Evolutionary conservation across 2,329 filamentous ascomycete species (phyloP).

Genomic region (Scedosporium boydii): DNA sequence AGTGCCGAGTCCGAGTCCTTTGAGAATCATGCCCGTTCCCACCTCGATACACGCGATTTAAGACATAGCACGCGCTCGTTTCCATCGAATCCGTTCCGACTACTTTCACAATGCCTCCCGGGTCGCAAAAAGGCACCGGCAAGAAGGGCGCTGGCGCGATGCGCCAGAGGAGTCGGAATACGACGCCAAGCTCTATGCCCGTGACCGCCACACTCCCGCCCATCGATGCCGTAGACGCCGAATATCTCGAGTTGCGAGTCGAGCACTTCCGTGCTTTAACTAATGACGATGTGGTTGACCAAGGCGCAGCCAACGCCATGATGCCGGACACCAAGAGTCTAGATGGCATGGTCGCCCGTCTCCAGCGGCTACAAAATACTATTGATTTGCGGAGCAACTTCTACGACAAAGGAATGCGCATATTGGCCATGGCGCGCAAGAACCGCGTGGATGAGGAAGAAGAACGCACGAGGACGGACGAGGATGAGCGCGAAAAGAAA

Average conservation of each 20-base stretch:
- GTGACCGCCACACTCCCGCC: conserved; percentile 41
- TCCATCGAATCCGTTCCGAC: neutral
- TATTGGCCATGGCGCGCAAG: conserved; percentile 57
- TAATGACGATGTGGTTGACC: conserved; percentile 62
- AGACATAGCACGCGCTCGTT: neutral
- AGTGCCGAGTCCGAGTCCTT: too few relatives aligned
- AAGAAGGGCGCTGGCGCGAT: conserved; percentile 55
- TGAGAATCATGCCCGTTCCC: too few relatives aligned
- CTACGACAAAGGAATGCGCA: conserved; percentile 65
- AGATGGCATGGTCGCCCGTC: conserved; percentile 52
- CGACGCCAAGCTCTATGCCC: conserved; percentile 53
- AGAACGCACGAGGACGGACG: conserved; percentile 35
- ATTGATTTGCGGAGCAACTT: conserved; percentile 58
- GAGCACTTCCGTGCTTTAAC: conserved; percentile 49
- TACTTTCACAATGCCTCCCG: conserved; percentile 41
- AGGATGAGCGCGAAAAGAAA: conserved; percentile 43
- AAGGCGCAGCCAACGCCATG: conserved; percentile 42
- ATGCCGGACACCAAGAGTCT: conserved; percentile 56
- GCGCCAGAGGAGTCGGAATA: conserved; percentile 66
- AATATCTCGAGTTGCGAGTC: conserved; percentile 57
- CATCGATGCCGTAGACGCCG: conserved; percentile 46
- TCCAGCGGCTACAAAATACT: conserved; percentile 55
- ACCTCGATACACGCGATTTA: too few relatives aligned
- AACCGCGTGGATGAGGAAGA: conserved; percentile 46
- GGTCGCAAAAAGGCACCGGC: conserved; percentile 51